These are phyloP conservation scores for Salvia sclarea DNA, from an alignment of 305 asterid genomes.

Conservation along the genomic window DNA sequence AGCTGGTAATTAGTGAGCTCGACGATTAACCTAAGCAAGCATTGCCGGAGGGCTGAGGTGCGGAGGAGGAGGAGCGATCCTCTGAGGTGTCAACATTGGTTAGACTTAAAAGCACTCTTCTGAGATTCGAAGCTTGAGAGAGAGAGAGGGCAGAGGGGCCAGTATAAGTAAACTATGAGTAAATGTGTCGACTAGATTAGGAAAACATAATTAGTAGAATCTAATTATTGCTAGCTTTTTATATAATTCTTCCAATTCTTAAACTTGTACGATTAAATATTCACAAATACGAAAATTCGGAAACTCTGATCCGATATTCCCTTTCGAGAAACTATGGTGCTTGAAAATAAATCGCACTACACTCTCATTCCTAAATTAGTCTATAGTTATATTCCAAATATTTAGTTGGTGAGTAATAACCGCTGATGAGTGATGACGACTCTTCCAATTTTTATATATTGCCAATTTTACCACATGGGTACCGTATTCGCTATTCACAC, in stretches of 20 bases:
- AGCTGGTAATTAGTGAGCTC: not conserved
- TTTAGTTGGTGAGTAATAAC: not conserved
- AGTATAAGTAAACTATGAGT: slow-evolving; percentile 9
- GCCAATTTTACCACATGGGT: too few relatives aligned
- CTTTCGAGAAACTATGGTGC: not conserved
- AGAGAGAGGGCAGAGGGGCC: slow-evolving; percentile 36
- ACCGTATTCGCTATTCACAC: too few relatives aligned
- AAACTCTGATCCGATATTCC: not conserved
- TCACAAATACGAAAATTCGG: not conserved
- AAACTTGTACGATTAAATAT: not conserved
- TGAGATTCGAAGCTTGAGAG: slow-evolving; percentile 68
- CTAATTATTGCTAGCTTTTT: slow-evolving; percentile 27
- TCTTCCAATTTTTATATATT: too few relatives aligned
- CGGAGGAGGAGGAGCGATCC: slow-evolving; percentile 28
- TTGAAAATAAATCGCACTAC: not conserved
- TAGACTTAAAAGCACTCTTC: slow-evolving; percentile 47
- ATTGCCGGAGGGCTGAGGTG: slow-evolving; percentile 17
- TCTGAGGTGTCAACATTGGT: slow-evolving; percentile 50
- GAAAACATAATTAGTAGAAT: slow-evolving; percentile 18
- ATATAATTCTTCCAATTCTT: not conserved
- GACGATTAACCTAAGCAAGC: slow-evolving; percentile 32
- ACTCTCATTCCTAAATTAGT: not conserved
- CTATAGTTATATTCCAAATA: not conserved
- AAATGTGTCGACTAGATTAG: slow-evolving; percentile 48
- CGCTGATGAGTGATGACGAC: too few relatives aligned